phyloP scores from a whole-genome alignment of 768 basidiomycete genomes.

The Tremella mesenterica region DNA sequence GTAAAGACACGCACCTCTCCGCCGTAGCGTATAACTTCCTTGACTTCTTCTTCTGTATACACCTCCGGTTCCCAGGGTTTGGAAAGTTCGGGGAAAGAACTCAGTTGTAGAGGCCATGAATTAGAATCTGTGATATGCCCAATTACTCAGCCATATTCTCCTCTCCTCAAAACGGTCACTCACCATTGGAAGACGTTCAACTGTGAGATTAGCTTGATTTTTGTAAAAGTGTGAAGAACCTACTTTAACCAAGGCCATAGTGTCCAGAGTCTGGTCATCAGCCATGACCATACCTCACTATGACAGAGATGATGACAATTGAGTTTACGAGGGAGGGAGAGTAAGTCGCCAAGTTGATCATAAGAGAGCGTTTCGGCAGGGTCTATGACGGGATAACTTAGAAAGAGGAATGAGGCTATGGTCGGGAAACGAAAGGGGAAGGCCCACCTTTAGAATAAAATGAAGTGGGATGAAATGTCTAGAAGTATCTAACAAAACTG shows the following conservation, averaged over 20 bases:
- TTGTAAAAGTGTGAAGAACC: slow-evolving; percentile 8
- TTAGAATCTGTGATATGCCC: slow-evolving; percentile 77
- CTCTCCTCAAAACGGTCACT: background rate
- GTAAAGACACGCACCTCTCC: slow-evolving; percentile 52
- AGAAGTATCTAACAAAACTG: slow-evolving; percentile 71
- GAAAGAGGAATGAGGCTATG: no score
- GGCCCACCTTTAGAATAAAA: slow-evolving; percentile 8
- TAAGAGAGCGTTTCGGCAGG: no score
- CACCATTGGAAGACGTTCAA: slow-evolving; percentile 64
- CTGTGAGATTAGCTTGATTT: slow-evolving; percentile 38
- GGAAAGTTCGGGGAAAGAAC: slow-evolving; percentile 56
- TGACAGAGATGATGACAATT: background rate
- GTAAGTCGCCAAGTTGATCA: no score
- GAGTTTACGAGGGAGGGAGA: no score
- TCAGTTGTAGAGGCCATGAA: slow-evolving; percentile 60
- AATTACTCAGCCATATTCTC: background rate
- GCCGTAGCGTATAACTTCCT: slow-evolving; percentile 59
- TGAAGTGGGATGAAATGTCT: slow-evolving; percentile 54
- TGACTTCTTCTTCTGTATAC: slow-evolving; percentile 55
- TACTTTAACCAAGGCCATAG: slow-evolving; percentile 67
- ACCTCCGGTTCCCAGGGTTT: slow-evolving; percentile 49
- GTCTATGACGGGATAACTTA: no score
- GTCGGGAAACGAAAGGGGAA: no score
- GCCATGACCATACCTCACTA: background rate
- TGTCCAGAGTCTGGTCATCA: slow-evolving; percentile 61